phyloP scores from a whole-genome alignment of 768 basidiomycete genomes.

The Leccinum fibrillosum region DNA sequence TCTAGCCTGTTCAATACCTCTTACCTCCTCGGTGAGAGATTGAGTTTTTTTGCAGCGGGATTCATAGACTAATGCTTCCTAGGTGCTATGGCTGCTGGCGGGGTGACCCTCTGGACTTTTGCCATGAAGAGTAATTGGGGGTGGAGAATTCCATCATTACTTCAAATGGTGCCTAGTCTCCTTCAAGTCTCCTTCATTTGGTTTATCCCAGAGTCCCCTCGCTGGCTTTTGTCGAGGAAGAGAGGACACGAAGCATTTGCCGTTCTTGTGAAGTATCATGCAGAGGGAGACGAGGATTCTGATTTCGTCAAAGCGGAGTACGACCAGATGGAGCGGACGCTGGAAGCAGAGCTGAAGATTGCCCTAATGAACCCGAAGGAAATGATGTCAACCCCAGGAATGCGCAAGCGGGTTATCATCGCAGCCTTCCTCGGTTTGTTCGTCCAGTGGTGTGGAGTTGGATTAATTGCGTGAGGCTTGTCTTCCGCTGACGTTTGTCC shows the following conservation, averaged over 20 bases:
- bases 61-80: not conserved
- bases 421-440: constrained; percentile 9
- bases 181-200: not conserved
- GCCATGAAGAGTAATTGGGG: not conserved
- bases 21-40: not conserved
- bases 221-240: not conserved
- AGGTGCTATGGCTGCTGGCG: not conserved
- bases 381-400: constrained; percentile 5
- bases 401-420: constrained; percentile 16
- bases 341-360: constrained; percentile 30
- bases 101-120: not conserved
- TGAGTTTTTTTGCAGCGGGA: no score
- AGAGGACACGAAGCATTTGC: not conserved
- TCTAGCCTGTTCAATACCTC: constrained; percentile 1
- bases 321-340: constrained; percentile 52
- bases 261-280: not conserved
- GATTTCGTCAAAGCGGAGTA: constrained; percentile 59
- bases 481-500: not conserved
- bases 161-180: not conserved
- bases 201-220: not conserved
- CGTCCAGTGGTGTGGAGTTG: constrained; percentile 10
- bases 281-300: constrained; percentile 36
- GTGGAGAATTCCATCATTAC: not conserved
- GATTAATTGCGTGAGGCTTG: constrained; percentile 8
- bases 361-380: not conserved